Evolutionary conservation across 2,329 filamentous ascomycete genomes (phyloP).

Genomic region (Hymenoscyphus linearis): DNA sequence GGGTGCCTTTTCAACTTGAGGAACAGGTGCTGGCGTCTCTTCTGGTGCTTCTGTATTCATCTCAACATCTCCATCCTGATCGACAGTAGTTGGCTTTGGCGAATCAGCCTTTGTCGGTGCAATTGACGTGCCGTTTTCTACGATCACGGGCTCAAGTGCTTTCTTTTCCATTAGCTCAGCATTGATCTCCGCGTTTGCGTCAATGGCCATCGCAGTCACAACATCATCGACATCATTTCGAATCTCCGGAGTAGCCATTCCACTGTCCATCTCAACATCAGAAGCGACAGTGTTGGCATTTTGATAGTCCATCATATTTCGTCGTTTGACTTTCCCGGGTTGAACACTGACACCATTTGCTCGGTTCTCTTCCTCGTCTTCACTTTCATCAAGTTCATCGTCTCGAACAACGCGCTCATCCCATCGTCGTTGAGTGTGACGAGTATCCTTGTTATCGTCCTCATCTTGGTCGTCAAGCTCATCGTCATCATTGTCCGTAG

Average conservation of each 20-base stretch:
- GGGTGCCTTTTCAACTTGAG: neutral
- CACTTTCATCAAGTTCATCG: slow-evolving; percentile 81
- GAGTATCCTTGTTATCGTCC: slow-evolving; percentile 78
- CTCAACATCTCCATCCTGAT: slow-evolving; percentile 31
- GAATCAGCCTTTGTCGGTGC: slow-evolving; percentile 28
- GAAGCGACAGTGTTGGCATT: slow-evolving; percentile 46
- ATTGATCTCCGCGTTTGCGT: slow-evolving; percentile 31
- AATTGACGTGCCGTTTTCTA: slow-evolving; percentile 28
- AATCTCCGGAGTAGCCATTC: slow-evolving; percentile 37
- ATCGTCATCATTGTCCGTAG: slow-evolving; percentile 62
- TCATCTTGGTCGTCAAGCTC: slow-evolving; percentile 68
- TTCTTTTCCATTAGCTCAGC: slow-evolving; percentile 30
- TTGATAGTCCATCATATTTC: slow-evolving; percentile 57
- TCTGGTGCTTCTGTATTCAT: slow-evolving; percentile 25
- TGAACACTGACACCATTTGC: slow-evolving; percentile 60
- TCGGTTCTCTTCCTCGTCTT: slow-evolving; percentile 76
- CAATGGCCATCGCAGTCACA: slow-evolving; percentile 21
- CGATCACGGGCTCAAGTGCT: slow-evolving; percentile 19
- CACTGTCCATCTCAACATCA: slow-evolving; percentile 49
- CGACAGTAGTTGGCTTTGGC: slow-evolving; percentile 21
- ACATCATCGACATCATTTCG: slow-evolving; percentile 23
- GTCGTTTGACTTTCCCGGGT: slow-evolving; percentile 44
- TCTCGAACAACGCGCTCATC: slow-evolving; percentile 73
- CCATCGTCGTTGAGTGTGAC: slow-evolving; percentile 75
- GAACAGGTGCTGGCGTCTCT: slow-evolving; percentile 1